Evolutionary conservation across 2,329 filamentous ascomycete species (phyloP).

Genomic region (Nothophoma quercina): DNA sequence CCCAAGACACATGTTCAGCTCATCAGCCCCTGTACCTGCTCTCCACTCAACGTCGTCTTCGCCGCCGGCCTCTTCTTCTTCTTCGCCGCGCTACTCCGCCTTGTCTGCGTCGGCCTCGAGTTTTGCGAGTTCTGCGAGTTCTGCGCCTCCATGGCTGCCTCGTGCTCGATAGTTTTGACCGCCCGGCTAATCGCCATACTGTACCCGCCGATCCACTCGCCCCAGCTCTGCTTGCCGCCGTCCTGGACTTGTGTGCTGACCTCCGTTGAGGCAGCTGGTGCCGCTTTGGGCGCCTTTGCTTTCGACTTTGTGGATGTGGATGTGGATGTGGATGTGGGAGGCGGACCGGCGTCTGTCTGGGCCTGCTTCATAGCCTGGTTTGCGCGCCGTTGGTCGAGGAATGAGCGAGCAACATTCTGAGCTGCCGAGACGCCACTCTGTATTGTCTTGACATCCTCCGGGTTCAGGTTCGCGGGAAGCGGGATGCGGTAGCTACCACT

Average conservation of each 20-base stretch:
- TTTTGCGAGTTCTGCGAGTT: constrained; percentile 5
- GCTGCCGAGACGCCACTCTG: constrained; percentile 45
- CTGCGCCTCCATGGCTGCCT: constrained; percentile 43
- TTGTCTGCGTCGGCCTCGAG: background rate
- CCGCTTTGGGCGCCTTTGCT: background rate
- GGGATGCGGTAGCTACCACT: constrained; percentile 48
- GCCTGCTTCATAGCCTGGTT: constrained; percentile 8
- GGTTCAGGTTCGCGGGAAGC: constrained; percentile 40
- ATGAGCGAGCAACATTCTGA: constrained; percentile 43
- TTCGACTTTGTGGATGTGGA: constrained; percentile 14
- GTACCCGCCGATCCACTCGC: constrained; percentile 50
- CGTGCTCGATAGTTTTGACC: constrained; percentile 48
- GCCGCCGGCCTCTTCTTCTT: constrained; percentile 31
- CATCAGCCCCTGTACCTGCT: constrained; percentile 39
- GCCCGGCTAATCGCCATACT: constrained; percentile 46
- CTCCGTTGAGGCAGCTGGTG: constrained; percentile 27
- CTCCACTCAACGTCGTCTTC: constrained; percentile 33
- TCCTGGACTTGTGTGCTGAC: constrained; percentile 10
- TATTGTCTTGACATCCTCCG: constrained; percentile 45
- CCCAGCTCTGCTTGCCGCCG: constrained; percentile 41
- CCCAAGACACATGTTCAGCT: constrained; percentile 7
- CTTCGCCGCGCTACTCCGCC: constrained; percentile 12
- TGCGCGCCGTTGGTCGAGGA: constrained; percentile 41
- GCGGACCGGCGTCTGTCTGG: constrained; percentile 7
- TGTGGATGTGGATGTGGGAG: too few species aligned